phyloP scores from a whole-genome alignment of 768 basidiomycete genomes.

The Rickenella mellea region DNA sequence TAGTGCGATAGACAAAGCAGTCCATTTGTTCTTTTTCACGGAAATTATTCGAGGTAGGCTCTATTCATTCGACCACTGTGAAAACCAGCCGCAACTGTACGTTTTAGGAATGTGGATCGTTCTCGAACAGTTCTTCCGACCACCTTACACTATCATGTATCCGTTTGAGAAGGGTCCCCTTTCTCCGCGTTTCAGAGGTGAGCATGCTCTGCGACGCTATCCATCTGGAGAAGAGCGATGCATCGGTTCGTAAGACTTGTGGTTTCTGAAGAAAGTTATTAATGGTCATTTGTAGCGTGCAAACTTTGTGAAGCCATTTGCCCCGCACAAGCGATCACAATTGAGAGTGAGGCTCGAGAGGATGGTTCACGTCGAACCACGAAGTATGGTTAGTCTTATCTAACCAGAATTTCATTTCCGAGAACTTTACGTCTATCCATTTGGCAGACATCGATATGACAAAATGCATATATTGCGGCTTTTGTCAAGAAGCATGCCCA shows the following conservation, averaged over 20 bases:
- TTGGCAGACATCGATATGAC: constrained; percentile 95
- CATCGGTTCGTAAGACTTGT: constrained; percentile 60
- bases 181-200: constrained; percentile 95
- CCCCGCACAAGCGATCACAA: constrained; percentile 98
- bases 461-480: constrained; percentile 99
- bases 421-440: constrained; percentile 6
- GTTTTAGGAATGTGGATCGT: constrained; percentile 94
- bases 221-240: constrained; percentile 98
- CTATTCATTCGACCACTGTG: not conserved
- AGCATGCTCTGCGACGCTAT: constrained; percentile 93
- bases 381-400: constrained; percentile 67
- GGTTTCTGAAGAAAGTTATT: constrained; percentile 4
- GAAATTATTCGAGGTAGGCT: constrained; percentile 87
- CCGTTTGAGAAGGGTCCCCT: constrained; percentile 98
- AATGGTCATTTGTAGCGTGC: constrained; percentile 59
- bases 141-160: constrained; percentile 97
- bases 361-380: constrained; percentile 97
- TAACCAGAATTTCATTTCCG: constrained; percentile 3
- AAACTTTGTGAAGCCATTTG: constrained; percentile 99
- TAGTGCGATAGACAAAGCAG: constrained; percentile 91
- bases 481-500: constrained; percentile 99
- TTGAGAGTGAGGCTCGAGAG: constrained; percentile 92
- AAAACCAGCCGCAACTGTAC: not conserved
- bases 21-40: constrained; percentile 96
- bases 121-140: constrained; percentile 81